Base-by-base conservation (phyloP, 2,329 filamentous ascomycete species). In the Cladophialophora bantiana region DNA sequence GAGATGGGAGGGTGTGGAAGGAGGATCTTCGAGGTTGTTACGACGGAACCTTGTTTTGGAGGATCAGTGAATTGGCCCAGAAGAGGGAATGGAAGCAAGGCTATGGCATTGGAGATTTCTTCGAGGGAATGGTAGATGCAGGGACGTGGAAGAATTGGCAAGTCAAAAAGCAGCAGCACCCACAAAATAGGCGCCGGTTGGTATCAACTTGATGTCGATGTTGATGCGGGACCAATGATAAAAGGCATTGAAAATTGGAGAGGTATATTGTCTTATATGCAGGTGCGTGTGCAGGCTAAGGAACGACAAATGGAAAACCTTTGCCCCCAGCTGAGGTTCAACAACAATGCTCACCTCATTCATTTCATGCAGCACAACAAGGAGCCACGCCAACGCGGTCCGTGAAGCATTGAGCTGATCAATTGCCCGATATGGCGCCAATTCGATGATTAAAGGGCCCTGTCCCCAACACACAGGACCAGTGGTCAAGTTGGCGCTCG, bases 21-120 rank as follows among this genome's bases (percentile, higher is more conserved):
- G 75, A 77, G 9, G 75, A 77, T 67, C 34, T 77, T 0, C 61
- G 72, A 31, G 67, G 52, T 1, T 69, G 74, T 15, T 76, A 74
- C 65, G 75, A 76, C 68, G 72, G 72, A 26, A 68, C 64, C 1
- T 36, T 73, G 38, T 73, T 73, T 59, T 73, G 68, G 65, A 69
- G 53, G 20, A 71, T 69, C 38, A 64, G 61, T 52, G 62, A 71
- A 52, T 53, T 32, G 34, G 56, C 42, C 15, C 18, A 45, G 54
- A 42, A 56, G 26, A 32, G 56, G 40, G 35, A 50, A 10, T 71
- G 67, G 65, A n/a, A 66, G 1, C 57, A 69, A 42, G 69, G 69
- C 9, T 71, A 71, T 42, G 69, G 69, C 26, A 38, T 66, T 9
- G n/a, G 59, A 1, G 69, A 71, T 58, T 66, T 71, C 54, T 42